These are phyloP conservation scores for Phialocephala sp. DNA, from an alignment of 2,329 filamentous ascomycete genomes.

Conservation along the genomic window DNA sequence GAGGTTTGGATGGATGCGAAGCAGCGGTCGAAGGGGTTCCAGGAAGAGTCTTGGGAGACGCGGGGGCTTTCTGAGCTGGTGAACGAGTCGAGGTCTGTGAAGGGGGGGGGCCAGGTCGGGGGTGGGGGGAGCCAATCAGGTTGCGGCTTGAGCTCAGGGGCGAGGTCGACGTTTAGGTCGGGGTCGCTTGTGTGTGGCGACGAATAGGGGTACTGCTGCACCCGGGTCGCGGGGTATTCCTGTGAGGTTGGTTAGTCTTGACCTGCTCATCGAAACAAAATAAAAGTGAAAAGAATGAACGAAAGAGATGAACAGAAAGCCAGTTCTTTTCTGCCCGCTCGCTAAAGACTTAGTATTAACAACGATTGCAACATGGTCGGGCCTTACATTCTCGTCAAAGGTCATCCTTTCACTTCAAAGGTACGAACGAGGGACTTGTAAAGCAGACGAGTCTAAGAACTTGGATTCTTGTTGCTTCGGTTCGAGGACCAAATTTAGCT, in stretches of 20 bases:
- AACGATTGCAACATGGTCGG: neutral
- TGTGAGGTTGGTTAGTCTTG: neutral
- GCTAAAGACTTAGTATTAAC: neutral
- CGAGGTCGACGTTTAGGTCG: neutral
- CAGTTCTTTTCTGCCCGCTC: neutral
- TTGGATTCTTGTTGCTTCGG: neutral
- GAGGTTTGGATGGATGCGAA: neutral
- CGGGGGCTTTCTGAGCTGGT: neutral
- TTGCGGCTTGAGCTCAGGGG: neutral
- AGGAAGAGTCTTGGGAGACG: conserved; percentile 1
- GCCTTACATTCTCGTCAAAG: neutral
- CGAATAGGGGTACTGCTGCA: neutral
- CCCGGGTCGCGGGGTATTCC: neutral
- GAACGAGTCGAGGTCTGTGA: neutral
- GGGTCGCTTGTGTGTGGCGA: neutral
- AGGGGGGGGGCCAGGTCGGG: neutral
- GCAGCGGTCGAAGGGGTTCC: conserved; percentile 17
- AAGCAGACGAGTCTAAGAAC: neutral
- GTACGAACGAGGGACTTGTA: neutral
- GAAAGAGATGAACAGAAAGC: neutral
- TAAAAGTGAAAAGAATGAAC: neutral
- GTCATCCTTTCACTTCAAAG: neutral
- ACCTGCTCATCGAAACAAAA: neutral
- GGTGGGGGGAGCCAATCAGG: neutral
- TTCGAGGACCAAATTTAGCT: neutral